Base-by-base conservation (phyloP, 495 filamentous ascomycete genomes). In the Xylaria palmicola region DNA sequence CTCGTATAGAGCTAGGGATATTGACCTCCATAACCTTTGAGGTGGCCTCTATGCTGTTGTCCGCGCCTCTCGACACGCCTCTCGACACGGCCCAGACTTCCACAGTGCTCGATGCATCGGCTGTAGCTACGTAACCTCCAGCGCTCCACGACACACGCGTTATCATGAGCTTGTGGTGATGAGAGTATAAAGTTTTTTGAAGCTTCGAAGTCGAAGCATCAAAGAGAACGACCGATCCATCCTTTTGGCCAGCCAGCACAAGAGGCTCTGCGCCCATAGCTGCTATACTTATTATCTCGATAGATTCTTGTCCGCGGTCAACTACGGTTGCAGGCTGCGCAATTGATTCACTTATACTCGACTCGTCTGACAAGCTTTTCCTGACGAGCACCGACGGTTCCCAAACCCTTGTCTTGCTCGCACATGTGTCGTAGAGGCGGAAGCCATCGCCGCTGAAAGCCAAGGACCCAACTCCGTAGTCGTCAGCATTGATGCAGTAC, bases 401-500 rank as follows among this genome's bases (percentile, higher is more conserved):
- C 65, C 65, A 67, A 2, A 67, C 47, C 10, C 32, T 32, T 15
- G 37, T 62, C 19, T 59, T 59, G 1, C 51, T 45, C 17, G 52
- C 63, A 19, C 65, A 51, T 37, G 53, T 59, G 26, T 66, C 63
- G n/a, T 54, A 27, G 27, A 68, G 59, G 12, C 59, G 62, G 12
- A 54, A 50, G 36, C 63, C 39, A 43, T 65, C 65, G 1, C 41
- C 26, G 36, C 58, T 65, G 63, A 68, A 65, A 20, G 51, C 29
- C 17, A 65, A 29, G 9, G 24, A 24, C 32, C 59, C 44, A 20
- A 68, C 58, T 13, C 32, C 40, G 19, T 43, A 27, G 36, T 62
- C 59, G 6, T 34, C 53, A 7, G 63, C 24, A 20, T 56, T 57
- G 30, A 68, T 63, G 17, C 53, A 32, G 26, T 65, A 67, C 7